These are phyloP conservation scores for Silene conica DNA, from an alignment of 148 eudicot species.

Conservation along the genomic window DNA sequence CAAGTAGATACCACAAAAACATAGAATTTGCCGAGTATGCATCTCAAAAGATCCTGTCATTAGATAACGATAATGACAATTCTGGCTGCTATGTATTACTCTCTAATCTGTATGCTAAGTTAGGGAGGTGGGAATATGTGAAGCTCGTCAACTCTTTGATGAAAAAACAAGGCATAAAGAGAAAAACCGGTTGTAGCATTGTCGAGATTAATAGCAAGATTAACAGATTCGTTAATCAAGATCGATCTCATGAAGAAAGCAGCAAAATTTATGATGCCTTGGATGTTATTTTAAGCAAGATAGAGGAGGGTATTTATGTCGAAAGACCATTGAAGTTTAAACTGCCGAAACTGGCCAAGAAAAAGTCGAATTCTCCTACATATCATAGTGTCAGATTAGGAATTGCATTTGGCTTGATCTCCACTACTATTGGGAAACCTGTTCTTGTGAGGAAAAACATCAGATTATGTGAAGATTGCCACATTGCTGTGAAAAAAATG, in stretches of 20 bases:
- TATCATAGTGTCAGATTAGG: slow-evolving; percentile 64
- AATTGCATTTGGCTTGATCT: slow-evolving; percentile 51
- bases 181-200: slow-evolving; percentile 38
- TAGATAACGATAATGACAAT: slow-evolving; percentile 47
- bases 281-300: slow-evolving; percentile 36
- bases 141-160: slow-evolving; percentile 40
- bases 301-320: slow-evolving; percentile 31
- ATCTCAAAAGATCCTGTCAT: slow-evolving; percentile 34
- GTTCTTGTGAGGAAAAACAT: slow-evolving; percentile 51
- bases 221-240: slow-evolving; percentile 40
- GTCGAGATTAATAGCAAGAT: slow-evolving; percentile 37
- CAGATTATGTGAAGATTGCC: slow-evolving; percentile 66
- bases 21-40: slow-evolving; percentile 60
- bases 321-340: slow-evolving; percentile 29
- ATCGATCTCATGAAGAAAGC: slow-evolving; percentile 37
- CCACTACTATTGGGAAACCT: slow-evolving; percentile 36
- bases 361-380: slow-evolving; percentile 33
- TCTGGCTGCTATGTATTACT: slow-evolving; percentile 56
- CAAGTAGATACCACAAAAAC: slow-evolving; percentile 51
- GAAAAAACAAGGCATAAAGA: slow-evolving; percentile 36
- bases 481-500: slow-evolving; percentile 47
- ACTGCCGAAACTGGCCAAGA: slow-evolving; percentile 31
- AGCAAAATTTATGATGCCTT: slow-evolving; percentile 44
- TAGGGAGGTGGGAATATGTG: slow-evolving; percentile 57
- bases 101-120: slow-evolving; percentile 57